phyloP scores from a whole-genome alignment of 75 land plant species.

The Selaginella tamariscina region DNA sequence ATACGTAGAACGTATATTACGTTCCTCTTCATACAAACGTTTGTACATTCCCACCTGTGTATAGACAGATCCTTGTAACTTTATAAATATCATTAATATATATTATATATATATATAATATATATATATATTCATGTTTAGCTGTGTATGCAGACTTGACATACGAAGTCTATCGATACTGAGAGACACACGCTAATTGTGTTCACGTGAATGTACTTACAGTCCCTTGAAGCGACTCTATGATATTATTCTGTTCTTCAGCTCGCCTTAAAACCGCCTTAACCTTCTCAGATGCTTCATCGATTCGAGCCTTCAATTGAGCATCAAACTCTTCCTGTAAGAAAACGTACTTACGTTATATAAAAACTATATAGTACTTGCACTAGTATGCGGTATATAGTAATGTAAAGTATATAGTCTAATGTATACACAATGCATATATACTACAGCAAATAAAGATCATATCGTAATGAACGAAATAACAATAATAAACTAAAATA shows the following conservation, averaged over 20 bases:
- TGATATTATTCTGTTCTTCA: conserved; percentile 72
- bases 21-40: conserved; percentile 82
- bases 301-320: conserved; percentile 47
- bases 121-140: too few relatives aligned
- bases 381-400: too few relatives aligned
- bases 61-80: not conserved
- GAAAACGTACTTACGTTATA: too few relatives aligned
- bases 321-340: conserved; percentile 49
- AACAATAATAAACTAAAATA: not conserved
- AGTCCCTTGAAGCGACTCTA: conserved; percentile 73
- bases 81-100: not conserved
- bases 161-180: too few relatives aligned
- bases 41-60: conserved; percentile 88
- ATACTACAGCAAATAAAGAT: too few relatives aligned
- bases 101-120: too few relatives aligned
- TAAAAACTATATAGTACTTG: too few relatives aligned
- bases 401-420: too few relatives aligned
- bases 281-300: conserved; percentile 69
- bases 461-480: conserved; percentile 5
- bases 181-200: too few relatives aligned
- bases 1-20: conserved; percentile 25
- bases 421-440: too few relatives aligned
- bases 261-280: conserved; percentile 46
- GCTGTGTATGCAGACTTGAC: too few relatives aligned
- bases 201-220: conserved; percentile 28